Percentiles rank a stretch among this genome's conserved stretches.
These are phyloP conservation scores for Talaromyces sp. DNA, from an alignment of 2,329 filamentous ascomycete species.

Conservation along the genomic window DNA sequence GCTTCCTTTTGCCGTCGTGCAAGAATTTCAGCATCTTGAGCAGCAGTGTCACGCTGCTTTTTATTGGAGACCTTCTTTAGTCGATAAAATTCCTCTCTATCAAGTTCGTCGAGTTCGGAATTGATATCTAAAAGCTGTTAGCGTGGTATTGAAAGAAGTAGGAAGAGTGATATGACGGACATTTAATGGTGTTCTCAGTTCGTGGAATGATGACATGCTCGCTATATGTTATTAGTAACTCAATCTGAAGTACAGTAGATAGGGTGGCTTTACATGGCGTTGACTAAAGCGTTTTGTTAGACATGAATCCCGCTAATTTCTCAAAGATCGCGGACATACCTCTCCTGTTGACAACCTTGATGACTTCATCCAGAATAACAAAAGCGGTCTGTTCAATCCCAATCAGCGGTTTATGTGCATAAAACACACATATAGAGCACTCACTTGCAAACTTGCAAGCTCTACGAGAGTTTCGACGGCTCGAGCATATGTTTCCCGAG, in stretches of 20 bases:
- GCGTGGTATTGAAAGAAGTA: not conserved
- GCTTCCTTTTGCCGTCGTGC: slow-evolving; percentile 56
- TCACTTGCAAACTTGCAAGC: slow-evolving; percentile 79
- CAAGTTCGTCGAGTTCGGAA: slow-evolving; percentile 93
- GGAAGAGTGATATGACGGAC: slow-evolving; percentile 41
- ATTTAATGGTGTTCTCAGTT: slow-evolving; percentile 99
- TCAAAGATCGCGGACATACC: slow-evolving; percentile 46
- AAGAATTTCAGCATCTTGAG: slow-evolving; percentile 69
- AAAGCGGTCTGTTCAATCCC: slow-evolving; percentile 68
- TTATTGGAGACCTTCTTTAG: slow-evolving; percentile 91
- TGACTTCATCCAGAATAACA: slow-evolving; percentile 96
- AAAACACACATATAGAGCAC: slow-evolving; percentile 7
- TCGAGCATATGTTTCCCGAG: slow-evolving; percentile 89
- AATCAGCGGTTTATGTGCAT: slow-evolving; percentile 5
- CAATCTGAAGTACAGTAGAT: not conserved
- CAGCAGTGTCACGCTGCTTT: slow-evolving; percentile 73
- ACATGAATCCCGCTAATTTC: not conserved
- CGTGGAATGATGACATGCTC: slow-evolving; percentile 81
- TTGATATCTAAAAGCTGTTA: slow-evolving; percentile 69
- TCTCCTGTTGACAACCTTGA: slow-evolving; percentile 97
- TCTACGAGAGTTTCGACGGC: slow-evolving; percentile 96
- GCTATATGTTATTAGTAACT: slow-evolving; percentile 23
- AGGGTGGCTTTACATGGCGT: slow-evolving; percentile 70
- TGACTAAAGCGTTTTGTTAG: slow-evolving; percentile 55
- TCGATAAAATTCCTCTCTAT: slow-evolving; percentile 96